Base-by-base conservation (phyloP, 2,329 filamentous ascomycete species). In the Penicillium fuscoglaucum region DNA sequence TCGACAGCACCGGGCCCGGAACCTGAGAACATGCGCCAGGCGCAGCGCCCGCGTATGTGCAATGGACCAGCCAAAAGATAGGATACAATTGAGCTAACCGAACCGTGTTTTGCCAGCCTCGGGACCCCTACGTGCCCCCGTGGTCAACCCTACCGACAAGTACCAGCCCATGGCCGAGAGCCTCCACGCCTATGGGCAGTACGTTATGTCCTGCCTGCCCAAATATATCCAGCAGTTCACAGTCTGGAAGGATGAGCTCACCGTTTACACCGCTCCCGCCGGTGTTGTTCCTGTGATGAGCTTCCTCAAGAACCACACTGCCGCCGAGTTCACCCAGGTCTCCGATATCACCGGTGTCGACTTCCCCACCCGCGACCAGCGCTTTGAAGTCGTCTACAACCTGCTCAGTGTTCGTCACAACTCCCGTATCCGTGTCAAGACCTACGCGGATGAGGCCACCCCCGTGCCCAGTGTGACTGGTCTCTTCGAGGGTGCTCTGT, bases 181-280 rank as follows among this genome's bases (percentile, higher is more conserved):
- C 73, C 83, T 98, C 74, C 95, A 99, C 83, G 89, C 87, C 72
- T 99, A 99, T 74, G 95, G 95, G 71, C 87, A 96, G 73, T 99
- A 96, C 85, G 81, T 99, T 72, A 93, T 99, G 86, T 93, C 92
- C 67, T 96, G 91, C 78, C 80, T 99, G 72, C 96, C 95, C 70
- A 98, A 97, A 83, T 97, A 96, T 79, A 86, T 99, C 70, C 96
- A 99, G 82, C 95, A 99, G 80, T 98, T 98, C 82, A 96, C 93
- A 13, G 93, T 99, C 56, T 99, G 95, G 95, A 99, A 99, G 82
- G 95, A 99, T 75, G 95, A 99, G 79, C 87, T 99, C 74, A 92
- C 90, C 69, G 91, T 97, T 76, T 93, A 96, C 79, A 95, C 98
- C 72, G 83, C 91, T 48, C 95, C 95, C 1, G 80, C 90, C 39